A percentile compares a stretch with the other conserved stretches of the same genome.
Evolutionary conservation across 257 asterid species (phyloP).

Genomic region (Prunella vulgaris): DNA sequence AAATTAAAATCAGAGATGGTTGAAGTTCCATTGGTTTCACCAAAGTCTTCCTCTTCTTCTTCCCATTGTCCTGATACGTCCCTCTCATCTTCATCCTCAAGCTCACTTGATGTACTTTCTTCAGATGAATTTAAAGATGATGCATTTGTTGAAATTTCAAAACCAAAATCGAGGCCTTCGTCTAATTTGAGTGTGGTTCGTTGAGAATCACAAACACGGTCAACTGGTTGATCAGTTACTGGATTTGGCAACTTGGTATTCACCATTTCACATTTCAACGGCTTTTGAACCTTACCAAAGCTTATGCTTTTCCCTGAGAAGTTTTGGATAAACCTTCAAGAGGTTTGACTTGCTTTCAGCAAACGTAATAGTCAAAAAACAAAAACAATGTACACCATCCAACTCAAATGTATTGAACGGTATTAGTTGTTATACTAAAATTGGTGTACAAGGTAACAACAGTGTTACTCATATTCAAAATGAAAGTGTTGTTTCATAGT

Average conservation of each 20-base stretch:
- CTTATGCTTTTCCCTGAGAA: slow-evolving; percentile 52
- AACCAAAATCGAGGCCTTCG: slow-evolving; percentile 15
- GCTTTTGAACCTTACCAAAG: slow-evolving; percentile 77
- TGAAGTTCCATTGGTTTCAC: slow-evolving; percentile 19
- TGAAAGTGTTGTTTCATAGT: neutral
- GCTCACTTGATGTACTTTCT: slow-evolving; percentile 18
- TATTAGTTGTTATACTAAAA: neutral
- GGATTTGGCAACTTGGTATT: slow-evolving; percentile 24
- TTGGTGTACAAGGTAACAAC: no score
- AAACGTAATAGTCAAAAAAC: neutral
- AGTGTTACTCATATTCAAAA: neutral
- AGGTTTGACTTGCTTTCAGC: neutral
- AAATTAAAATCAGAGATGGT: slow-evolving; percentile 9
- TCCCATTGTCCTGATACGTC: slow-evolving; percentile 15
- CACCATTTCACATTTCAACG: slow-evolving; percentile 61
- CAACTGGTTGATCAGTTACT: slow-evolving; percentile 20
- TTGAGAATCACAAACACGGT: slow-evolving; percentile 3
- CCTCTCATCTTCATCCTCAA: slow-evolving; percentile 27
- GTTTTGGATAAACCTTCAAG: slow-evolving; percentile 62
- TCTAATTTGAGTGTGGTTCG: slow-evolving; percentile 6
- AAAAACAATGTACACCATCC: neutral
- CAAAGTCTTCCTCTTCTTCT: slow-evolving; percentile 19
- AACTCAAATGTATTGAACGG: neutral
- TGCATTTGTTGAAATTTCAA: slow-evolving; percentile 6
- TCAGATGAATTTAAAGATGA: slow-evolving; percentile 20